These are phyloP conservation scores for Mycena indigotica DNA, from an alignment of 768 basidiomycete genomes.

Conservation along the genomic window DNA sequence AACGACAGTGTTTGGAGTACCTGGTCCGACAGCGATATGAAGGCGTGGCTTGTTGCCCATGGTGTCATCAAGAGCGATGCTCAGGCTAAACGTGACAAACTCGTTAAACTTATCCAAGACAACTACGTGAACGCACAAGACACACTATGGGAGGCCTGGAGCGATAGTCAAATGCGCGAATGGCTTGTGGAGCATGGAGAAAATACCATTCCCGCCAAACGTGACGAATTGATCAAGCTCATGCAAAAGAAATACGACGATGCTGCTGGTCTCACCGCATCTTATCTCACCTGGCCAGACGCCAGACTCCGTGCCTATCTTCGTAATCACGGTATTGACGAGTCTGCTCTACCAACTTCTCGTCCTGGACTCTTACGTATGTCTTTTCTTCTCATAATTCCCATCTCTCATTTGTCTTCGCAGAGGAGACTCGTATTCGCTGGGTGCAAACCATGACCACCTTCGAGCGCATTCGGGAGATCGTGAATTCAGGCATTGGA, in stretches of 20 bases:
- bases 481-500: constrained; percentile 67
- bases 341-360: constrained; percentile 61
- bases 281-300: constrained; percentile 90
- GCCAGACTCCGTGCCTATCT: constrained; percentile 90
- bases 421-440: constrained; percentile 78
- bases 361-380: constrained; percentile 81
- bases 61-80: constrained; percentile 72
- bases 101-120: constrained; percentile 73
- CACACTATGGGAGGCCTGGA: constrained; percentile 70
- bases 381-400: constrained; percentile 16
- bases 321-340: constrained; percentile 71
- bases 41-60: constrained; percentile 78
- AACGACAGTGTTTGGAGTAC: constrained; percentile 57
- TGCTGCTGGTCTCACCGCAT: constrained; percentile 41
- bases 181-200: constrained; percentile 81
- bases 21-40: constrained; percentile 81
- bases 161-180: constrained; percentile 65
- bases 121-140: constrained; percentile 67
- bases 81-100: constrained; percentile 69
- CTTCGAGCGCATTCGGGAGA: constrained; percentile 64
- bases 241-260: constrained; percentile 73
- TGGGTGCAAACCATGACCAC: constrained; percentile 71
- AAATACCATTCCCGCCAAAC: constrained; percentile 60
- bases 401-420: not conserved
- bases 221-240: constrained; percentile 74